Evolutionary conservation across 2,329 filamentous ascomycete species (phyloP).

Genomic region (Hymenoscyphus infarciens): DNA sequence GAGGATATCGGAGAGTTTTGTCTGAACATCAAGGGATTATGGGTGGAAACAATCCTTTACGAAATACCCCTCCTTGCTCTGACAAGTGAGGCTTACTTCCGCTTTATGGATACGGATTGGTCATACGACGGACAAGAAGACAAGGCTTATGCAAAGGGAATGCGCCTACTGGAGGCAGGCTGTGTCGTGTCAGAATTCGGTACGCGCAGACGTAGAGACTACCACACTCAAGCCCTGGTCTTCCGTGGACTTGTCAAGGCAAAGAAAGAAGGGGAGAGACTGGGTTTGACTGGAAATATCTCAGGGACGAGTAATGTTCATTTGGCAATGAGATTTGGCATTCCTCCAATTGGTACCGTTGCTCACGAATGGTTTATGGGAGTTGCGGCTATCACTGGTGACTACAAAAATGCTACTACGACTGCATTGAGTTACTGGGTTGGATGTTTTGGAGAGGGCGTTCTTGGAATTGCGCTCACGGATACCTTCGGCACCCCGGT

Average conservation of each 20-base stretch:
- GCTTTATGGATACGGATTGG: conserved; percentile 94
- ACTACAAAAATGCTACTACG: conserved; percentile 84
- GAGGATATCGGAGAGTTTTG: conserved; percentile 70
- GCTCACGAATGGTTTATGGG: conserved; percentile 99
- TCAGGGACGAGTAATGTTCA: conserved; percentile 95
- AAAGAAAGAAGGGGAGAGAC: conserved; percentile 63
- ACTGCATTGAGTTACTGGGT: conserved; percentile 85
- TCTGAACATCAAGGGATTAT: conserved; percentile 74
- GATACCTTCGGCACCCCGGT: conserved; percentile 93
- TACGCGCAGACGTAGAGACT: conserved; percentile 82
- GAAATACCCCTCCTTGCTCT: conserved; percentile 92
- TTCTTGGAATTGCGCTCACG: conserved; percentile 84
- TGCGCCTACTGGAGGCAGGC: conserved; percentile 71
- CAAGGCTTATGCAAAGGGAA: conserved; percentile 77
- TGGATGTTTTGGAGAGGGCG: conserved; percentile 79
- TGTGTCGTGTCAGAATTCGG: conserved; percentile 95
- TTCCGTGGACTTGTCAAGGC: conserved; percentile 82
- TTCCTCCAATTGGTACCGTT: conserved; percentile 81
- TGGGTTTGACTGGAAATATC: conserved; percentile 67
- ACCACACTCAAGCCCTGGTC: conserved; percentile 90
- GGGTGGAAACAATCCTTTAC: conserved; percentile 95
- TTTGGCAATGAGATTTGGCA: conserved; percentile 86
- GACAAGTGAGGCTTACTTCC: conserved; percentile 95
- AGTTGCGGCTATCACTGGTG: conserved; percentile 81
- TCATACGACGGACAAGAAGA: conserved; percentile 82